phyloP scores from a whole-genome alignment of 2,329 filamentous ascomycete genomes.

The Allantophomopsis lycopodina region DNA sequence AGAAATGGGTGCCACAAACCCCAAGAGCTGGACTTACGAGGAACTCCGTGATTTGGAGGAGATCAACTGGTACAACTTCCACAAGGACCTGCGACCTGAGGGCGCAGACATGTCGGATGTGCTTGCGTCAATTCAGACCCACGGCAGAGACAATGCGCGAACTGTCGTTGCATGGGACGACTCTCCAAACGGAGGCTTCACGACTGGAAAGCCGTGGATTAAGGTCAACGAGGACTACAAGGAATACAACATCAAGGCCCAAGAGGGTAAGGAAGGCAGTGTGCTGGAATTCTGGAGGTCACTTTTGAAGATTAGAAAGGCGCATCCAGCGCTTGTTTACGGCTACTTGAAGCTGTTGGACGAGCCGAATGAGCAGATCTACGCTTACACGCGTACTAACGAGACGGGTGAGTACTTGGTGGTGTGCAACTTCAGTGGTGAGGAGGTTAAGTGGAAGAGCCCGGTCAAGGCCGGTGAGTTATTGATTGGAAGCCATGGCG shows the following conservation, averaged over 20 bases:
- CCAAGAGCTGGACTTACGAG: conserved; percentile 34
- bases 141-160: conserved; percentile 53
- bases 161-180: conserved; percentile 55
- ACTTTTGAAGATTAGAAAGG: conserved; percentile 14
- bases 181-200: conserved; percentile 46
- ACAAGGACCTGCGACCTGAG: conserved; percentile 21
- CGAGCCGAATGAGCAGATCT: conserved; percentile 27
- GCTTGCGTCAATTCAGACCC: conserved; percentile 37
- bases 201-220: conserved; percentile 41
- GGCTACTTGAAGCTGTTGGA: conserved; percentile 41
- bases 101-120: conserved; percentile 27
- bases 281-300: conserved; percentile 17
- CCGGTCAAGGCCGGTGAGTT: conserved; percentile 15
- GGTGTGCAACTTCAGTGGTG: conserved; percentile 30
- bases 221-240: conserved; percentile 38
- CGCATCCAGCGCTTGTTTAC: conserved; percentile 47
- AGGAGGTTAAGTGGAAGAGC: conserved; percentile 10
- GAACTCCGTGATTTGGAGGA: conserved; percentile 34
- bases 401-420: conserved; percentile 20
- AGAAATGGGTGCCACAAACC: conserved; percentile 44
- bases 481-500: conserved; percentile 12
- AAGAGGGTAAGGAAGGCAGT: conserved; percentile 18
- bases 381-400: conserved; percentile 26
- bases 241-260: conserved; percentile 40
- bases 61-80: conserved; percentile 32